Conservation (phyloP, 805 yeast species). For the Candida incommunis region DNA sequence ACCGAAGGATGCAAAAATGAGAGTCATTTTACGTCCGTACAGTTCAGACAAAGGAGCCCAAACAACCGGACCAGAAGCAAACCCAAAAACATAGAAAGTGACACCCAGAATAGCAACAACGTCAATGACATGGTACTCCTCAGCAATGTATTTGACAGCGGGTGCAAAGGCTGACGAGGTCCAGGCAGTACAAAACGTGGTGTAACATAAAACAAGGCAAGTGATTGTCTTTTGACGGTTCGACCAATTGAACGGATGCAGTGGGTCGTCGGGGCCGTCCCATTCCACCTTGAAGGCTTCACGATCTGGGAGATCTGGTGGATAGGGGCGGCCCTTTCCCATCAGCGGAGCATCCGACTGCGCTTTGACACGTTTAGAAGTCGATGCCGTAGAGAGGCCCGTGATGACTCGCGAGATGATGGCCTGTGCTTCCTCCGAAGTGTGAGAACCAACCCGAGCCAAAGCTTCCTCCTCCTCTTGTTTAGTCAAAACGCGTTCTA, state of each 20-base stretch:
- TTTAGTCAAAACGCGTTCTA: neutral
- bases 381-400: neutral
- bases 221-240: conserved; percentile 28
- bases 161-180: conserved; percentile 78
- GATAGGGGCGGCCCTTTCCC: conserved; percentile 6
- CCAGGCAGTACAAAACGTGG: conserved; percentile 44
- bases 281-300: conserved; percentile 6
- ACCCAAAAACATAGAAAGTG: conserved; percentile 79
- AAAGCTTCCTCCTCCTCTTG: neutral
- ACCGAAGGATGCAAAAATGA: conserved; percentile 42
- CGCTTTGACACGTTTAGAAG: neutral
- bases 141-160: conserved; percentile 35
- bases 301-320: conserved; percentile 4
- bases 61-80: conserved; percentile 80
- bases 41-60: conserved; percentile 52
- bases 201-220: conserved; percentile 32
- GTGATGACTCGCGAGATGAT: neutral
- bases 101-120: conserved; percentile 66
- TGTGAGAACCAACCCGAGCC: neutral
- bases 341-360: conserved; percentile 1
- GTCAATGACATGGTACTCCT: conserved; percentile 41
- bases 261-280: conserved; percentile 5
- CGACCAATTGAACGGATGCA: conserved; percentile 5
- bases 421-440: neutral
- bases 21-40: conserved; percentile 37